Percentiles rank a stretch among this genome's conserved stretches.
phyloP scores from a whole-genome alignment of 225 moss, liverwort and hornwort genomes.

The Marchantia paleacea region DNA sequence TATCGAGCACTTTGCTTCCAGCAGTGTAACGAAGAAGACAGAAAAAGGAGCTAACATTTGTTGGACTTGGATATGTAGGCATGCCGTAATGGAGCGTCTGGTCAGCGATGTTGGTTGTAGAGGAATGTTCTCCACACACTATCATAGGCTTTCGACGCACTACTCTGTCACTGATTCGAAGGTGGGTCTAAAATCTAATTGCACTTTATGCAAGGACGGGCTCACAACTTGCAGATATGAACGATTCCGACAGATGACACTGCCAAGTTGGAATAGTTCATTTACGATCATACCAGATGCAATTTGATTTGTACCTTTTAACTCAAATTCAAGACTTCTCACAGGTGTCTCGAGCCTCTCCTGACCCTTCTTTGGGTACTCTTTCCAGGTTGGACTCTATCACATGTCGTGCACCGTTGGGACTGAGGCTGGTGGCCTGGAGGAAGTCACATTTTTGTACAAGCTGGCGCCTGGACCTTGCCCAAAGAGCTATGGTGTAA shows the following conservation, averaged over 20 bases:
- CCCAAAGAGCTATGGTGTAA: conserved; percentile 98
- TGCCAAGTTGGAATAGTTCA: too few relatives aligned
- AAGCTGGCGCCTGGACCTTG: conserved; percentile 83
- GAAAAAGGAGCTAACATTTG: neutral
- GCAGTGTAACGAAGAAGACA: neutral
- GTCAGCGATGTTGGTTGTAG: conserved; percentile 75
- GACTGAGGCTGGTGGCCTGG: conserved; percentile 60
- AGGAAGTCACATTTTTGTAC: conserved; percentile 94
- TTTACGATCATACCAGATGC: too few relatives aligned
- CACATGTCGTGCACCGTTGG: conserved; percentile 98
- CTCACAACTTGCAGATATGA: too few relatives aligned
- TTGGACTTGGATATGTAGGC: conserved; percentile 46
- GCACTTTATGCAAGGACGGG: too few relatives aligned
- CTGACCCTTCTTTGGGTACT: neutral
- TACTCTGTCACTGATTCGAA: conserved; percentile 53
- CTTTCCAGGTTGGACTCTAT: conserved; percentile 67
- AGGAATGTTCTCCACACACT: conserved; percentile 97
- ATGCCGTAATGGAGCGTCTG: conserved; percentile 73
- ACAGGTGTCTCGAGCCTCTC: neutral
- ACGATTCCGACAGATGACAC: too few relatives aligned
- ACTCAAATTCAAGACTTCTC: too few relatives aligned
- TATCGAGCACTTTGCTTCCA: neutral
- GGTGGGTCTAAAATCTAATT: conserved; percentile 41
- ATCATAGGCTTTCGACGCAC: conserved; percentile 86
- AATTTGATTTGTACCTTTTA: too few relatives aligned